phyloP scores from a whole-genome alignment of 2,329 filamentous ascomycete species.

The Claviceps capensis region DNA sequence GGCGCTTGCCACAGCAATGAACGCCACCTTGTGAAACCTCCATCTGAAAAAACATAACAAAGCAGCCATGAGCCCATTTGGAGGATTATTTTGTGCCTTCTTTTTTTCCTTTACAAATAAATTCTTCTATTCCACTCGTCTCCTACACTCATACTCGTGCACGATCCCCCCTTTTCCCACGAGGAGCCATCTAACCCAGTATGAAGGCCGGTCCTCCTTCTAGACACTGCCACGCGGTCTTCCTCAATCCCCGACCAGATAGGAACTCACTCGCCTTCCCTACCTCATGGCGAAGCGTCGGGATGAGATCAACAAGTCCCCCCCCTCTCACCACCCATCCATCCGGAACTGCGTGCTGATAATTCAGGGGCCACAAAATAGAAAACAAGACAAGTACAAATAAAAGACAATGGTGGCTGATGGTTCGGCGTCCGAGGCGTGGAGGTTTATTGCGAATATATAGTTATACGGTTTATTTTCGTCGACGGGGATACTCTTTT shows the following conservation, averaged over 20 bases:
- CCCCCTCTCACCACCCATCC: too few relatives aligned
- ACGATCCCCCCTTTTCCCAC: background rate
- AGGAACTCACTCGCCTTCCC: too few relatives aligned
- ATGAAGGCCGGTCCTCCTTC: background rate
- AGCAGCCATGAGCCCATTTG: background rate
- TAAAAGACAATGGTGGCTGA: background rate
- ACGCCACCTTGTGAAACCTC: background rate
- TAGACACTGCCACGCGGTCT: background rate
- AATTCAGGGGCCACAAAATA: background rate
- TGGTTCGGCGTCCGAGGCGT: background rate
- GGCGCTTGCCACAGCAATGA: background rate
- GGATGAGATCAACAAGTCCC: too few relatives aligned
- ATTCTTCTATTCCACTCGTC: background rate
- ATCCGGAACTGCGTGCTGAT: background rate
- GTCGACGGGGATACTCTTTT: slow-evolving; percentile 33
- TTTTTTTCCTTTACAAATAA: background rate
- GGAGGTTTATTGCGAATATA: background rate
- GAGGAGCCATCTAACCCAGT: background rate
- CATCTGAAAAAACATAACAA: background rate
- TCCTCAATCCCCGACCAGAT: background rate
- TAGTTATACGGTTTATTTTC: slow-evolving; percentile 10
- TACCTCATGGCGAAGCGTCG: too few relatives aligned
- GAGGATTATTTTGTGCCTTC: background rate
- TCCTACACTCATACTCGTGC: background rate
- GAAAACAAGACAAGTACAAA: background rate